Percentiles rank a stretch among this genome's conserved stretches.
Evolutionary conservation across 1,139 yeast species (phyloP).

Genomic region (Protomyces inouyei): DNA sequence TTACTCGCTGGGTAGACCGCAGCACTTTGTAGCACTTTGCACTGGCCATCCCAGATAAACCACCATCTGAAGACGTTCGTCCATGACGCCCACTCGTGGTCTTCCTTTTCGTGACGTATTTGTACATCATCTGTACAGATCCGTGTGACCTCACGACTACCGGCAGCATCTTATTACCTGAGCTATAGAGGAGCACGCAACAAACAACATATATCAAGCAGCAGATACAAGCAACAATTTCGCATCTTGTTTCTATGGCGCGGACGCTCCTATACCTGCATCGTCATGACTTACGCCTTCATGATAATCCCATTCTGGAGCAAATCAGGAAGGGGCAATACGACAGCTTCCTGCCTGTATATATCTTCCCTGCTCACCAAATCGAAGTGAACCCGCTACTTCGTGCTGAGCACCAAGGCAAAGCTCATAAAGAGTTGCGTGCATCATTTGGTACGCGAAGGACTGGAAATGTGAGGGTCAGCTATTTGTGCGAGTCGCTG

Average conservation of each 20-base stretch:
- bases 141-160: too few relatives aligned
- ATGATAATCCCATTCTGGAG: conserved; percentile 21
- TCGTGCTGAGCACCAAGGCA: conserved; percentile 4
- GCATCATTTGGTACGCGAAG: conserved; percentile 16
- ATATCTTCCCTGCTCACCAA: conserved; percentile 19
- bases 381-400: conserved; percentile 20
- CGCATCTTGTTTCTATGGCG: conserved; percentile 5
- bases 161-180: too few relatives aligned
- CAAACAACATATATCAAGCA: background rate
- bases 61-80: too few relatives aligned
- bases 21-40: too few relatives aligned
- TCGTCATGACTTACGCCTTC: conserved; percentile 21
- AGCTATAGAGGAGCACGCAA: background rate
- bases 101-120: too few relatives aligned
- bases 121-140: background rate
- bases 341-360: conserved; percentile 13
- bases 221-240: background rate
- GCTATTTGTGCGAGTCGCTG: conserved; percentile 19
- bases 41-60: too few relatives aligned
- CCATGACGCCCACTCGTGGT: too few relatives aligned
- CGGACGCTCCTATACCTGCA: conserved; percentile 16
- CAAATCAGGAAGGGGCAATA: conserved; percentile 4
- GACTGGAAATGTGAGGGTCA: conserved; percentile 14
- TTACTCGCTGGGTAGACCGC: background rate
- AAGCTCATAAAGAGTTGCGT: background rate